phyloP scores from a whole-genome alignment of 106 monocot genomes.

The Dendrobium catenatum region DNA sequence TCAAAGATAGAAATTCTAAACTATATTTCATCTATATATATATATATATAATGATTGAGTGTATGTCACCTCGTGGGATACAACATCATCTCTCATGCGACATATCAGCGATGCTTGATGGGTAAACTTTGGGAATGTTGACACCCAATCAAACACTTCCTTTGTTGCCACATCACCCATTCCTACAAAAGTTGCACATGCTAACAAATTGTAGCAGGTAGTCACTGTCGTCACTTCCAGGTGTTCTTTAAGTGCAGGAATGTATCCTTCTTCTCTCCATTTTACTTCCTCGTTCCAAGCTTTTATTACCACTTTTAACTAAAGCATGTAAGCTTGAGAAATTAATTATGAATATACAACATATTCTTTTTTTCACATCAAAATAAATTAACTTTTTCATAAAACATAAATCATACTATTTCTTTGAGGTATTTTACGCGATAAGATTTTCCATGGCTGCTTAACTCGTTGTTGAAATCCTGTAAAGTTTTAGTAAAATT shows the following conservation, averaged over 20 bases:
- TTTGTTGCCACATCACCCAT: neutral
- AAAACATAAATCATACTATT: constrained; percentile 1
- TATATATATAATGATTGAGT: neutral
- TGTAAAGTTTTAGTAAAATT: neutral
- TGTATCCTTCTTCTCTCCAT: too few relatives aligned
- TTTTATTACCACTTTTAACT: too few relatives aligned
- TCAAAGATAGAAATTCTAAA: too few relatives aligned
- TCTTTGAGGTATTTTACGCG: neutral
- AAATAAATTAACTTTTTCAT: too few relatives aligned
- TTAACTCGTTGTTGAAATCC: constrained; percentile 12
- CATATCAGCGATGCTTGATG: neutral
- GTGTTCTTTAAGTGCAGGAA: too few relatives aligned
- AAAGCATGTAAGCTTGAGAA: too few relatives aligned
- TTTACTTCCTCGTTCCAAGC: too few relatives aligned
- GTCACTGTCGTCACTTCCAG: neutral
- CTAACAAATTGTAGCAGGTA: neutral
- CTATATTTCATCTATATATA: too few relatives aligned
- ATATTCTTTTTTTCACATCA: too few relatives aligned
- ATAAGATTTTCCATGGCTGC: constrained; percentile 6
- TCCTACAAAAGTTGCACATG: neutral
- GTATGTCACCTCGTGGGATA: neutral
- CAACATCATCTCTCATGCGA: neutral
- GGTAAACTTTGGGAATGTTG: neutral
- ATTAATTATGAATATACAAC: too few relatives aligned
- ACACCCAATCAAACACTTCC: neutral